Evolutionary conservation across 2,329 filamentous ascomycete genomes (phyloP), one percentile per base, ranked within the genome.

Genomic region (Alternaria gansuensis): DNA sequence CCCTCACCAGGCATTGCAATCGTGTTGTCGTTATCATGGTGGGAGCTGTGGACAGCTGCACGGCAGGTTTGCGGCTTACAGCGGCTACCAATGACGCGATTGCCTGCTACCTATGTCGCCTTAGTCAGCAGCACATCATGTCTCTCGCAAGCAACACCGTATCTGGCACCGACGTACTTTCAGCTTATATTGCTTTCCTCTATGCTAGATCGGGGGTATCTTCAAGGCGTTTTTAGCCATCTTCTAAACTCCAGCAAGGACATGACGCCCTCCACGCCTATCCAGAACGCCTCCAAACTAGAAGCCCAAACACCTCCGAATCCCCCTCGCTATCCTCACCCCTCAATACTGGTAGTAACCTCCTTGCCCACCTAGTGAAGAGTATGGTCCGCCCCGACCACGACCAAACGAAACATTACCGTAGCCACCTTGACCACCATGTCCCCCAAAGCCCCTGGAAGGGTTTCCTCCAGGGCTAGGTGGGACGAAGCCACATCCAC

Each of bases 111-210:
- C 17, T 17, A 17, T 10, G 8, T 21, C n/a, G 8, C 6, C 44
- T 55, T 55, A 59, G 56, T 59, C 56, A 59, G 56, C 56, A 2
- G 48, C 33, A 28, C 51, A 37, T 50, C 23, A 39, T 14, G 4
- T 28, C 21, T 33, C 21, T 54, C 33, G 37, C 45, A 54, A 54
- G 13, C 55, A 53, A 24, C 55, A 37, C 50, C 41, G 31, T 34
- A 40, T 55, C 17, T 26, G 23, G 31, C 31, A 33, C 4, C 4
- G 5, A 10, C 36, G 13, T 26, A 48, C 44, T 24, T 4, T 36
- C 44, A 34, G 4, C 31, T 14, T 26, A 36, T 48, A 34, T 48
- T 34, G 44, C 5, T 26, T 3, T 21, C 29, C 36, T 48, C 29
- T 36, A 48, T 36, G 13, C 44, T 48, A 48, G 44, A 48, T 21